A percentile compares a stretch with the other conserved stretches of the same genome.
These are phyloP conservation scores for Diaporthe australafricana DNA, from an alignment of 2,329 filamentous ascomycete genomes.

Conservation along the genomic window DNA sequence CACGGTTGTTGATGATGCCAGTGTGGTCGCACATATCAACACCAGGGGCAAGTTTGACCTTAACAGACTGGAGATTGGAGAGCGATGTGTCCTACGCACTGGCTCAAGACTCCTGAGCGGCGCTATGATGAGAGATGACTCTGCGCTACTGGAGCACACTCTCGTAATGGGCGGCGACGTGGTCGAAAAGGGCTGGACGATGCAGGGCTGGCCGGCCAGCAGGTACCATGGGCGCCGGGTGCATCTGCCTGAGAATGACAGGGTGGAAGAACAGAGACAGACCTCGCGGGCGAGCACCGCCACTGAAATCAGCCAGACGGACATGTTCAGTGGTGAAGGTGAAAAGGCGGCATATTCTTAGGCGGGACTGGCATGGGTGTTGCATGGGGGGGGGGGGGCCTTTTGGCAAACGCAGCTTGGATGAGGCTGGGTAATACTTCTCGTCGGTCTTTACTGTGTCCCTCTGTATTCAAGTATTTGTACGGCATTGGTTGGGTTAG, in stretches of 20 bases:
- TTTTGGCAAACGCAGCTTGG: neutral
- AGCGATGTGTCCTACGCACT: conserved; percentile 63
- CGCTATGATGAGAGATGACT: conserved; percentile 63
- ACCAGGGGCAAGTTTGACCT: conserved; percentile 67
- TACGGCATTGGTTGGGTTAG: neutral
- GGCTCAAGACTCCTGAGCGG: conserved; percentile 65
- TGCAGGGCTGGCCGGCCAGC: conserved; percentile 68
- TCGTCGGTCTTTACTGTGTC: neutral
- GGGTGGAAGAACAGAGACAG: neutral
- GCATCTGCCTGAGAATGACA: neutral
- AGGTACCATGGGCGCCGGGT: conserved; percentile 47
- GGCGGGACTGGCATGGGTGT: no score
- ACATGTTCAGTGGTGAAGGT: neutral
- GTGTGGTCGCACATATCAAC: conserved; percentile 67
- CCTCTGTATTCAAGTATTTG: neutral
- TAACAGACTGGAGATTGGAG: conserved; percentile 61
- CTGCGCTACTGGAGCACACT: conserved; percentile 67
- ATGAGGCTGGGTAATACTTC: neutral
- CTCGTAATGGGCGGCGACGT: conserved; percentile 68
- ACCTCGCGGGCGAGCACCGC: neutral
- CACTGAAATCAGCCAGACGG: neutral
- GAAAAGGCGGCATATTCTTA: neutral
- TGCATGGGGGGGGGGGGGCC: no score
- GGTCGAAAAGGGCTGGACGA: conserved; percentile 60
- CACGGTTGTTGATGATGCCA: conserved; percentile 66